phyloP scores from a whole-genome alignment of 495 filamentous ascomycete genomes.

The Penicillium flavigenum region DNA sequence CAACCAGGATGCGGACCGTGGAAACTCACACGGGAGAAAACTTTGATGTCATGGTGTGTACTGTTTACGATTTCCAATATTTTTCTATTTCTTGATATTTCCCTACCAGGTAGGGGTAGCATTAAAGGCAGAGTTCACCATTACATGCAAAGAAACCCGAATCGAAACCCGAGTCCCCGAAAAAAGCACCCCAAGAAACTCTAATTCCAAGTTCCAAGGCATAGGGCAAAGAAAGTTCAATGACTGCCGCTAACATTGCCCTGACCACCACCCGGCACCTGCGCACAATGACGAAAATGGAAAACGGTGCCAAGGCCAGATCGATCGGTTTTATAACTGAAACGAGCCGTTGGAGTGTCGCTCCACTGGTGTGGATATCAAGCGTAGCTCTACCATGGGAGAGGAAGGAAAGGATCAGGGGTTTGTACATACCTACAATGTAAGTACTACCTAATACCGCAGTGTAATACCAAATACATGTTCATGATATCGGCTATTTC shows the following conservation, averaged over 20 bases:
- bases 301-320: conserved; percentile 14
- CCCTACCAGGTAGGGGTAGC: no score
- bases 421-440: no score
- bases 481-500: not conserved
- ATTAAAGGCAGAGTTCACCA: not conserved
- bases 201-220: not conserved
- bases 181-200: not conserved
- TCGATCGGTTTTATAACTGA: conserved; percentile 6
- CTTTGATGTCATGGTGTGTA: conserved; percentile 6
- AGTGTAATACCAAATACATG: not conserved
- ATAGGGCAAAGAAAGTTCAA: conserved; percentile 7
- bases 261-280: conserved; percentile 3
- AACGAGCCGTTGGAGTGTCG: conserved; percentile 9
- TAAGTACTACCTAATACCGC: no score
- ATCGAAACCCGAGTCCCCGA: not conserved
- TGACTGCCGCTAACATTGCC: conserved; percentile 6
- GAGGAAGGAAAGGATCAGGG: conserved; percentile 1
- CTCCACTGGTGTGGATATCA: not conserved
- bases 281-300: not conserved
- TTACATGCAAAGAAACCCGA: not conserved
- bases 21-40: conserved; percentile 7
- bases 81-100: not conserved
- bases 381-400: not conserved
- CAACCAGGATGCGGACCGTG: conserved; percentile 6
- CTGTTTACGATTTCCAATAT: not conserved